phyloP scores from a whole-genome alignment of 2,329 filamentous ascomycete genomes.

The Talaromyces sp. region DNA sequence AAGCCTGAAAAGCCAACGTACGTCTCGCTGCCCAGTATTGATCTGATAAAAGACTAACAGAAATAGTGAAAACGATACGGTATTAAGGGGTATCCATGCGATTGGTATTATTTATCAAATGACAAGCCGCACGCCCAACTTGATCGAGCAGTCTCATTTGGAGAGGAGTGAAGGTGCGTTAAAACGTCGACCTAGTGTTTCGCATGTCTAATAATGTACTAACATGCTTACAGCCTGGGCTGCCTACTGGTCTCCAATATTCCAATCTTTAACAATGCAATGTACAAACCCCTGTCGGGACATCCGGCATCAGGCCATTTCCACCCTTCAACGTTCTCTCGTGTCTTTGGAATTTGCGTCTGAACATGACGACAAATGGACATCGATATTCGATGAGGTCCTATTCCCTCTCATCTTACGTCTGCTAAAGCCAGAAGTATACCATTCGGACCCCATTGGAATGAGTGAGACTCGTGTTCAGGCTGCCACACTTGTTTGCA shows the following conservation, averaged over 20 bases:
- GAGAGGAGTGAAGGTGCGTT: conserved; percentile 69
- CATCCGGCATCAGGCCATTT: conserved; percentile 82
- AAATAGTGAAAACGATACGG: conserved; percentile 60
- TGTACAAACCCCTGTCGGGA: conserved; percentile 93
- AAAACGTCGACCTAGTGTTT: background rate
- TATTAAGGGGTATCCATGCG: conserved; percentile 73
- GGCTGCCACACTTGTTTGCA: conserved; percentile 83
- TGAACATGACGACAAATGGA: conserved; percentile 86
- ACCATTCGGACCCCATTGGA: conserved; percentile 79
- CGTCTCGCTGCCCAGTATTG: conserved; percentile 18
- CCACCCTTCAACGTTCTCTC: conserved; percentile 76
- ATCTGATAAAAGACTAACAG: conserved; percentile 1
- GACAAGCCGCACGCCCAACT: conserved; percentile 71
- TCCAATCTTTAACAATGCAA: conserved; percentile 80
- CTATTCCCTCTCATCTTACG: conserved; percentile 85
- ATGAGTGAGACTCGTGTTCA: conserved; percentile 96
- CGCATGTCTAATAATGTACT: conserved; percentile 15
- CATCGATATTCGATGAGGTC: conserved; percentile 87
- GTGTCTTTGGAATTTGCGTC: conserved; percentile 78
- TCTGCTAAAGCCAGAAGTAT: conserved; percentile 89
- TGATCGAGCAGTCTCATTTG: conserved; percentile 90
- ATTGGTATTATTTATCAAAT: conserved; percentile 76
- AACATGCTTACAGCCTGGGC: conserved; percentile 69
- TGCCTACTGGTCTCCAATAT: conserved; percentile 94
- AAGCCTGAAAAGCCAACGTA: conserved; percentile 54